phyloP scores from a whole-genome alignment of 495 filamentous ascomycete genomes.

The Lichenothelia convexa region DNA sequence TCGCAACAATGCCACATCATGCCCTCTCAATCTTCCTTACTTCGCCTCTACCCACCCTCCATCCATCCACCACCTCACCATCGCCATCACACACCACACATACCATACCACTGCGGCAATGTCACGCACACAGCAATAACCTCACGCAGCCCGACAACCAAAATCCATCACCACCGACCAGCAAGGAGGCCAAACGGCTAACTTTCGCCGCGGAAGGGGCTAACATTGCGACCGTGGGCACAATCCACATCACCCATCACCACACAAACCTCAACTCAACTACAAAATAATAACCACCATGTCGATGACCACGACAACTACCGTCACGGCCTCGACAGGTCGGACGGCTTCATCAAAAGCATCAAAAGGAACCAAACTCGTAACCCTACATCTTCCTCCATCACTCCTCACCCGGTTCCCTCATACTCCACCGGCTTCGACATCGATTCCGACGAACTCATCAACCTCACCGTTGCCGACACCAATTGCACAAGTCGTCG shows the following conservation, averaged over 20 bases:
- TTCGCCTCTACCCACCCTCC: neutral
- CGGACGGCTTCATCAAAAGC: slow-evolving; percentile 19
- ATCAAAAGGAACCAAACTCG: slow-evolving; percentile 24
- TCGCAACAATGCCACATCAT: neutral
- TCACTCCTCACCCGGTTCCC: slow-evolving; percentile 30
- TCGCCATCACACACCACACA: neutral
- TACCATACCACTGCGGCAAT: neutral
- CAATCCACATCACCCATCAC: slow-evolving; percentile 13
- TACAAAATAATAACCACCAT: neutral
- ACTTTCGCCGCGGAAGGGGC: neutral
- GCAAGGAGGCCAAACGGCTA: neutral
- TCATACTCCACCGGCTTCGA: slow-evolving; percentile 9
- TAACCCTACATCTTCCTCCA: slow-evolving; percentile 36
- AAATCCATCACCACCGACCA: neutral
- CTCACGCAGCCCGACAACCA: neutral
- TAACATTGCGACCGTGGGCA: slow-evolving; percentile 5
- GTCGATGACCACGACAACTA: slow-evolving; percentile 14
- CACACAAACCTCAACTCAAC: slow-evolving; percentile 12
- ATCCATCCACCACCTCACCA: neutral
- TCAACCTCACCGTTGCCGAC: slow-evolving; percentile 21
- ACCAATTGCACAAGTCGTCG: slow-evolving; percentile 30
- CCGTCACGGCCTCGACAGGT: slow-evolving; percentile 8
- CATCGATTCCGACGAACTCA: slow-evolving; percentile 10
- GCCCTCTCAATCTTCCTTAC: neutral
- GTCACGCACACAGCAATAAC: neutral